Base-by-base conservation (phyloP, 1,284 basidiomycete species). In the Cryptococcus sp. region DNA sequence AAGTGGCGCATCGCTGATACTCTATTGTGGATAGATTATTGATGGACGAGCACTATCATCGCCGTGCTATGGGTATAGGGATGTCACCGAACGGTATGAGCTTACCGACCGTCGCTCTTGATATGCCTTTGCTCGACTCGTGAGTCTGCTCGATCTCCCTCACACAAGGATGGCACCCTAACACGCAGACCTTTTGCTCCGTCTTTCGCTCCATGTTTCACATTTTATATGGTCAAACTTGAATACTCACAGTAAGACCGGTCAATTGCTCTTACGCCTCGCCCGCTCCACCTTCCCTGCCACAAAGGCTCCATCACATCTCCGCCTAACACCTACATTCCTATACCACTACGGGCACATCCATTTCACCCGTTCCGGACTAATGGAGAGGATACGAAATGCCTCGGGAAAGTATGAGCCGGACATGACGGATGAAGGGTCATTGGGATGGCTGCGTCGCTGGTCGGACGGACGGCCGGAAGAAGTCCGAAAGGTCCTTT, bases 391-490 rank as follows among this genome's bases (percentile, higher is more conserved):
- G 30, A 62, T 69, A 27, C 59, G 64, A 41, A 60, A 62, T 23
- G 69, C 69, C 1, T 68, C 68, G 8, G 71, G 71, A 3, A 64
- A 67, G 47, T 64, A 61, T 43, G 66, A 70, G 52, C 69, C 69
- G 7, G 68, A 71, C 52, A 55, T 71, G 61, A 68, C 56, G 19
- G 57, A 61, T 20, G 43, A 54, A 30, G 53, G 59, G 5, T 62
- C 67, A 25, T 43, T 66, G 19, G 55, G 50, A 3, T 73, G 71
- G 71, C 43, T 73, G 35, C 55, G 57, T 38, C 47, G 61, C 1
- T 73, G 71, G 71, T 54, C 63, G 23, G 54, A 67, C 42, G 62
- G 61, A 17, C 7, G 30, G 13, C 30, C 30, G 30, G 58, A 52
- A 41, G 64, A 57, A 25, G 65, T 69, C 7, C 54, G 71, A 17